A percentile compares a stretch with the other conserved stretches of the same genome.
Evolutionary conservation across 768 basidiomycete species (phyloP).

Genomic region (Gloeopeniophorella convolvens): DNA sequence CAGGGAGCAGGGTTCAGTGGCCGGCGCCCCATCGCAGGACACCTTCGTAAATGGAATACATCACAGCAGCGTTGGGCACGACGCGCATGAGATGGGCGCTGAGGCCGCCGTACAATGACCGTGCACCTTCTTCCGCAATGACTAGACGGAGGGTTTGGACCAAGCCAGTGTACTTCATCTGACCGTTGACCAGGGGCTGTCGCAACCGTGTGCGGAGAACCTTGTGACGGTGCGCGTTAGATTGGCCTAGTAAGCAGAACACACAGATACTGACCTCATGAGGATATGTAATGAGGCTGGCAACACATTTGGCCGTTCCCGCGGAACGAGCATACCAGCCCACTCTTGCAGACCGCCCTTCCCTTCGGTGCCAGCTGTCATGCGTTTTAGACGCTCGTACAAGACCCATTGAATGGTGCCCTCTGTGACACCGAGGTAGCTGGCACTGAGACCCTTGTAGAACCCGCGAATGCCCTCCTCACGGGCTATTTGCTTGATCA

Average conservation of each 20-base stretch:
- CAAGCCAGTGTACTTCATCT: conserved; percentile 81
- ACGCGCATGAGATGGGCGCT: conserved; percentile 95
- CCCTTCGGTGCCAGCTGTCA: conserved; percentile 49
- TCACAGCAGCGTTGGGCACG: conserved; percentile 93
- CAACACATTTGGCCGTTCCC: conserved; percentile 89
- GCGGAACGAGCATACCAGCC: conserved; percentile 81
- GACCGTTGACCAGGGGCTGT: conserved; percentile 76
- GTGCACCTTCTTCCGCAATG: conserved; percentile 83
- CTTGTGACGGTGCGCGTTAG: conserved; percentile 31
- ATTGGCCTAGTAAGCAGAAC: not conserved
- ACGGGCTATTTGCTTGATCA: conserved; percentile 66
- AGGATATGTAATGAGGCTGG: conserved; percentile 93
- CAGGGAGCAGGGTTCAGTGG: conserved; percentile 1
- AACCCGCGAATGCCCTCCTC: conserved; percentile 84
- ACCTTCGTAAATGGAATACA: conserved; percentile 94
- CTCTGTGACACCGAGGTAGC: conserved; percentile 93
- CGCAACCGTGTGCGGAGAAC: conserved; percentile 89
- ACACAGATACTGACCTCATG: conserved; percentile 69
- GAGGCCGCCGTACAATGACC: conserved; percentile 84
- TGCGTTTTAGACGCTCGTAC: conserved; percentile 84
- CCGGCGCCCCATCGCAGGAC: conserved; percentile 51
- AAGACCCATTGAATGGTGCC: conserved; percentile 96
- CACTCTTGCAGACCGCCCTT: conserved; percentile 59
- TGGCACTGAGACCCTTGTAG: conserved; percentile 93
- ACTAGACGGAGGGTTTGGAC: conserved; percentile 79